A percentile compares a stretch with the other conserved stretches of the same genome.
phyloP scores from a whole-genome alignment of 345 rosid species.

The Gossypium arboreum region DNA sequence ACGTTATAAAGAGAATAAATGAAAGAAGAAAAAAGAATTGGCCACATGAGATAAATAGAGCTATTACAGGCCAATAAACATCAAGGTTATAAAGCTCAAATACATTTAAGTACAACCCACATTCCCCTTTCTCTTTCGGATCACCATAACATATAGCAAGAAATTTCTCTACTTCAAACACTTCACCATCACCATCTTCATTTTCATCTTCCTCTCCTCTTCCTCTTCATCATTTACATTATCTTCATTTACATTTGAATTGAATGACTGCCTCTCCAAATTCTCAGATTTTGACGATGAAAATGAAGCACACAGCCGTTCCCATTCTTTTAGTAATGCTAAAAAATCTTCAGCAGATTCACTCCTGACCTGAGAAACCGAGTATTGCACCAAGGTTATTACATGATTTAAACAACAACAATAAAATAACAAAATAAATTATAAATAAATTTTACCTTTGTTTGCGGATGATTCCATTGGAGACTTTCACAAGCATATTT shows the following conservation, averaged over 20 bases:
- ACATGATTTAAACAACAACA: background rate
- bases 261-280: constrained; percentile 18
- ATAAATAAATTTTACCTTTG: constrained; percentile 33
- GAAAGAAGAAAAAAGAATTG: no score
- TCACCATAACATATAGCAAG: constrained; percentile 49
- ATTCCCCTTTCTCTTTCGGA: constrained; percentile 30
- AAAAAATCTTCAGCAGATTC: constrained; percentile 60
- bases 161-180: constrained; percentile 52
- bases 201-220: constrained; percentile 25
- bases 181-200: constrained; percentile 18
- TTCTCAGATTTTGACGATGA: constrained; percentile 27
- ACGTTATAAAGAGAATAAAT: no score
- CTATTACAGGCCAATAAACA: no score
- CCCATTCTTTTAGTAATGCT: constrained; percentile 54
- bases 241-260: background rate
- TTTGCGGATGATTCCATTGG: constrained; percentile 53
- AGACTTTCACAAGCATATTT: constrained; percentile 54
- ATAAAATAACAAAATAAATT: background rate
- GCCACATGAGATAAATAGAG: no score
- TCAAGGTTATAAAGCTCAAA: no score
- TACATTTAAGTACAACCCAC: constrained; percentile 48
- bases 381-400: background rate
- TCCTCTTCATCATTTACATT: constrained; percentile 1
- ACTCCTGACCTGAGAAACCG: constrained; percentile 52
- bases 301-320: constrained; percentile 44